phyloP scores from a whole-genome alignment of 331 rosid genomes.

The Acacia concinna region DNA sequence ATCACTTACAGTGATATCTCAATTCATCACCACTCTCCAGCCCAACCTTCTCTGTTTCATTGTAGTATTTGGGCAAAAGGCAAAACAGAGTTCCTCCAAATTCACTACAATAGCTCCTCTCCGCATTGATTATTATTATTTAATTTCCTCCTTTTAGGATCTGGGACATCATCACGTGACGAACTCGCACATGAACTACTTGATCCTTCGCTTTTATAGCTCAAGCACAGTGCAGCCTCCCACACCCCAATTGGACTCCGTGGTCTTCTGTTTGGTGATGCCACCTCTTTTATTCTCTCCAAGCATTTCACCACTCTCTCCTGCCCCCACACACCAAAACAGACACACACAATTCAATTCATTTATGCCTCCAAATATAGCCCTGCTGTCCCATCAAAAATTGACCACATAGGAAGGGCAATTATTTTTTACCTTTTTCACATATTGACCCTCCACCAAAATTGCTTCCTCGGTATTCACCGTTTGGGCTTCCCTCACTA shows the following conservation, averaged over 20 bases:
- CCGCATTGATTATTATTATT: constrained; percentile 40
- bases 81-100: constrained; percentile 15
- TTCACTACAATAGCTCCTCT: constrained; percentile 46
- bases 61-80: not conserved
- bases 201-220: constrained; percentile 68
- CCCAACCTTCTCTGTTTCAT: not conserved
- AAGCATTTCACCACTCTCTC: constrained; percentile 76
- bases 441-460: constrained; percentile 56
- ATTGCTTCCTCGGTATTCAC: constrained; percentile 57
- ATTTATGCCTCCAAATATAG: not conserved
- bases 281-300: constrained; percentile 44
- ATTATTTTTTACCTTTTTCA: constrained; percentile 58
- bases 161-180: constrained; percentile 42
- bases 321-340: constrained; percentile 40
- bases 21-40: not conserved
- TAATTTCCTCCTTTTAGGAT: constrained; percentile 80
- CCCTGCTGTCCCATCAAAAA: constrained; percentile 13
- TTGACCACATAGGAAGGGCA: no score
- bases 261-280: constrained; percentile 35
- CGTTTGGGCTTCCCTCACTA: constrained; percentile 55
- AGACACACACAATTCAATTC: constrained; percentile 5
- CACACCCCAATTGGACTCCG: constrained; percentile 80
- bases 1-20: no score
- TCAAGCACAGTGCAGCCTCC: constrained; percentile 57
- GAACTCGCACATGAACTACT: constrained; percentile 54